Evolutionary conservation across 306 rosid species (phyloP).

Genomic region (Pyrus communis): DNA sequence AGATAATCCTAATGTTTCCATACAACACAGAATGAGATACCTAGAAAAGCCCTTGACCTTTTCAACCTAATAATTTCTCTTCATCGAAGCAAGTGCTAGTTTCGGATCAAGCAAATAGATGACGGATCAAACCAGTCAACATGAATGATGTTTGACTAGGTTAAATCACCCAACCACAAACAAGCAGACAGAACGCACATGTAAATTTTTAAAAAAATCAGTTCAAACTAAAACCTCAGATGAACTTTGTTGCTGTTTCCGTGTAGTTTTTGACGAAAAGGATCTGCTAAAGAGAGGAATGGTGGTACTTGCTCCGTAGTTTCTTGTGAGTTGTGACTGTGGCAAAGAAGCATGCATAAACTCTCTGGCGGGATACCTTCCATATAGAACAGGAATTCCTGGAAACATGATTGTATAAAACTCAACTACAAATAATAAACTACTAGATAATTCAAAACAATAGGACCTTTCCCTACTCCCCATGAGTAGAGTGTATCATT

Average conservation of each 20-base stretch:
- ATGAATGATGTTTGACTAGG: not conserved
- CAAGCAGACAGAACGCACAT: not conserved
- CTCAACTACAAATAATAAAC: not conserved
- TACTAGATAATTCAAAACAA: not conserved
- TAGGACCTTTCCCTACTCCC: not conserved
- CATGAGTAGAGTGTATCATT: not conserved
- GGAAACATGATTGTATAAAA: conserved; percentile 7
- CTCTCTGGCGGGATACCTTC: conserved; percentile 17
- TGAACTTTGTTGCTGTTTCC: conserved; percentile 22
- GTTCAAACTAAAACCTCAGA: conserved; percentile 32
- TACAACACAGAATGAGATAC: not conserved
- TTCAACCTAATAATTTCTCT: not conserved
- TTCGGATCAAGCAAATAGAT: not conserved
- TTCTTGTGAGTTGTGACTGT: conserved; percentile 22
- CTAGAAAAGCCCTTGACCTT: not conserved
- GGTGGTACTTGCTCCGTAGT: conserved; percentile 19
- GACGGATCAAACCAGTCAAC: not conserved
- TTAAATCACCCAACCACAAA: not conserved
- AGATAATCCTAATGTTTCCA: not conserved
- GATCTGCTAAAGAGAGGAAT: conserved; percentile 25
- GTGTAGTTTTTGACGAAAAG: conserved; percentile 53
- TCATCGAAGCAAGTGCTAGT: not conserved
- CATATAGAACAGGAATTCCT: conserved; percentile 26
- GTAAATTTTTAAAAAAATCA: not conserved
- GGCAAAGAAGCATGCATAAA: conserved; percentile 6